These are phyloP conservation scores for Umbelopsis sp. DNA, from an alignment of 192 early-diverging fungal species.

Conservation along the genomic window DNA sequence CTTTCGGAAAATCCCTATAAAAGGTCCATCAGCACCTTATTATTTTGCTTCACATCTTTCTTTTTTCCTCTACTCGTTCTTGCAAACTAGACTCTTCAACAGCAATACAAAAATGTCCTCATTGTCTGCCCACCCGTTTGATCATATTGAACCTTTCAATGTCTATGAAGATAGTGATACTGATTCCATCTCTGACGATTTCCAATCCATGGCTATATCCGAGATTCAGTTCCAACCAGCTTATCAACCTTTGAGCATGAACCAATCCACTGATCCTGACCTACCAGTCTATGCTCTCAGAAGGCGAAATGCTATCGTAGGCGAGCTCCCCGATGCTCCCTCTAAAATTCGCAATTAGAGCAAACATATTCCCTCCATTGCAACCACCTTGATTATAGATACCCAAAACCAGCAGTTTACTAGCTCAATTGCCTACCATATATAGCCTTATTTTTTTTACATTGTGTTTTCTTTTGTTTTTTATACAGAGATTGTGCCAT, in stretches of 20 bases:
- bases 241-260: background rate
- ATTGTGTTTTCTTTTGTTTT: background rate
- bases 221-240: background rate
- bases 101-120: background rate
- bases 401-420: background rate
- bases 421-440: background rate
- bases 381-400: background rate
- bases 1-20: too few relatives aligned
- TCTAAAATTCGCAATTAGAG: background rate
- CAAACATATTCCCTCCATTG: background rate
- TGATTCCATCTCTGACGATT: constrained; percentile 6
- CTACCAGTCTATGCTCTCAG: constrained; percentile 34
- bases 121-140: constrained; percentile 14
- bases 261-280: constrained; percentile 1
- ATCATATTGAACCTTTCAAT: constrained; percentile 20
- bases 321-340: constrained; percentile 35
- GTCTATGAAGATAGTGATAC: constrained; percentile 14
- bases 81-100: background rate
- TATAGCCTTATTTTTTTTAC: background rate
- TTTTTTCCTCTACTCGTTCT: background rate
- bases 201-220: constrained; percentile 8
- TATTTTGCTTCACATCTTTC: background rate
- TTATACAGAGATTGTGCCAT: background rate
- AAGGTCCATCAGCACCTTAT: too few relatives aligned
- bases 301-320: constrained; percentile 35